phyloP scores from a whole-genome alignment of 352 stramenopile species.

The Phytopythium ostracodes region DNA sequence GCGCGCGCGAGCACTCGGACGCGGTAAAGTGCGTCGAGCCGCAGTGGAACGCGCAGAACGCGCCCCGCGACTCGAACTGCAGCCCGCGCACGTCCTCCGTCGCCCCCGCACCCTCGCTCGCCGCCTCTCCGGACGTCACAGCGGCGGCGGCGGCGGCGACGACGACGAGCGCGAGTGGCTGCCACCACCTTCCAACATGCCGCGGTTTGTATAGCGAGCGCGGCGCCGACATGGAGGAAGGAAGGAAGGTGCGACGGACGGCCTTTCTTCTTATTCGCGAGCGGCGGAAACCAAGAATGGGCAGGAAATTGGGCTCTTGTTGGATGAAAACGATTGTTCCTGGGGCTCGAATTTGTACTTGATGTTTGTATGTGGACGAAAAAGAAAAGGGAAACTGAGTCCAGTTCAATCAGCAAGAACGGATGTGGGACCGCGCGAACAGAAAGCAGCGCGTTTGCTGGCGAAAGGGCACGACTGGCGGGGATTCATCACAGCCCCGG shows the following conservation, averaged over 20 bases:
- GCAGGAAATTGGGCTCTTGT: neutral
- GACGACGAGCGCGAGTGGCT: neutral
- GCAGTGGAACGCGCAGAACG: slow-evolving; percentile 64
- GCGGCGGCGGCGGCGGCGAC: too few species aligned
- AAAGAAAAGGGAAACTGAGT: neutral
- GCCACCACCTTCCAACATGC: neutral
- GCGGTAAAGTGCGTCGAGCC: slow-evolving; percentile 21
- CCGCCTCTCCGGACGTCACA: neutral
- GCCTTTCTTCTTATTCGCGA: too few species aligned
- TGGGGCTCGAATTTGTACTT: neutral
- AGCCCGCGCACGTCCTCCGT: slow-evolving; percentile 40
- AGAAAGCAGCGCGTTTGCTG: neutral
- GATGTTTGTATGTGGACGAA: neutral
- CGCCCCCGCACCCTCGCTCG: neutral
- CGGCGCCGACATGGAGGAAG: neutral
- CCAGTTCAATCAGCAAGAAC: neutral
- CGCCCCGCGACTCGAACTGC: slow-evolving; percentile 32
- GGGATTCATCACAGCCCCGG: too few species aligned
- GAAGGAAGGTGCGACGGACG: neutral
- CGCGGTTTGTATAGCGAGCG: neutral
- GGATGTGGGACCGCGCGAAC: neutral
- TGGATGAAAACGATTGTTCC: too few species aligned
- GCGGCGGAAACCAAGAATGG: neutral
- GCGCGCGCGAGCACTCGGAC: slow-evolving; percentile 15
- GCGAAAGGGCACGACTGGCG: too few species aligned